Evolutionary conservation across 1,284 basidiomycete species (phyloP).

Genomic region (Puccinia novopanici): DNA sequence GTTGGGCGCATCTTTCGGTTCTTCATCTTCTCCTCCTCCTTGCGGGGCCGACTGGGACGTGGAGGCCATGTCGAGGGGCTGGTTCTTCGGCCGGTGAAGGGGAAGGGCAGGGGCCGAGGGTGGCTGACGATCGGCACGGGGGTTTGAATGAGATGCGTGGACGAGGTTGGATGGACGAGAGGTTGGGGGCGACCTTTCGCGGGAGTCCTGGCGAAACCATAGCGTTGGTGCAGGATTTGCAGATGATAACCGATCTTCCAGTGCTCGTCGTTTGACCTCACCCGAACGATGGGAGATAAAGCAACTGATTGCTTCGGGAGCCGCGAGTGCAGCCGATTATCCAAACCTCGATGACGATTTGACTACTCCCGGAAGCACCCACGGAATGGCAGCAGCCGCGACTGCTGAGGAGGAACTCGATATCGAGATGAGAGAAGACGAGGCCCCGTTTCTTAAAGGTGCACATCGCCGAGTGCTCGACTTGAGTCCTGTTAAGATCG

Average conservation of each 20-base stretch:
- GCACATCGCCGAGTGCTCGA: slow-evolving; percentile 94
- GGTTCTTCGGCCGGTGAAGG: not conserved
- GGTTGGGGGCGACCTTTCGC: slow-evolving; percentile 82
- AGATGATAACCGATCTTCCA: slow-evolving; percentile 59
- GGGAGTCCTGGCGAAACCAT: no score
- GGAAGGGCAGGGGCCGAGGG: not conserved
- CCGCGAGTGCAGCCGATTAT: slow-evolving; percentile 87
- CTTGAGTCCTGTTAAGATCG: slow-evolving; percentile 88
- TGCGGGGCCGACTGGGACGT: not conserved
- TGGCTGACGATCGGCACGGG: slow-evolving; percentile 59
- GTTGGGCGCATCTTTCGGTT: slow-evolving; percentile 68
- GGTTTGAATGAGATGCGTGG: slow-evolving; percentile 96
- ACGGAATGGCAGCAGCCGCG: slow-evolving; percentile 45
- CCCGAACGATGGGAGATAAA: slow-evolving; percentile 99
- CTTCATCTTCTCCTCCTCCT: not conserved
- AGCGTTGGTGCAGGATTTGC: slow-evolving; percentile 62
- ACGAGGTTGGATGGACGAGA: no score
- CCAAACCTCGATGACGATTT: slow-evolving; percentile 93
- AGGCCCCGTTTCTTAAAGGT: slow-evolving; percentile 92
- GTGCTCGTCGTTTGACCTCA: slow-evolving; percentile 87
- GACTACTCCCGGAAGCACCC: slow-evolving; percentile 64
- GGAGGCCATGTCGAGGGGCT: not conserved
- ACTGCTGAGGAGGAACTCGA: slow-evolving; percentile 88
- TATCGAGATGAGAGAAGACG: slow-evolving; percentile 94
- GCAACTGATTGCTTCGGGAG: slow-evolving; percentile 94